Percentiles rank a stretch among this genome's conserved stretches.
phyloP scores from a whole-genome alignment of 768 basidiomycete species.

The Coprinopsis sp. region DNA sequence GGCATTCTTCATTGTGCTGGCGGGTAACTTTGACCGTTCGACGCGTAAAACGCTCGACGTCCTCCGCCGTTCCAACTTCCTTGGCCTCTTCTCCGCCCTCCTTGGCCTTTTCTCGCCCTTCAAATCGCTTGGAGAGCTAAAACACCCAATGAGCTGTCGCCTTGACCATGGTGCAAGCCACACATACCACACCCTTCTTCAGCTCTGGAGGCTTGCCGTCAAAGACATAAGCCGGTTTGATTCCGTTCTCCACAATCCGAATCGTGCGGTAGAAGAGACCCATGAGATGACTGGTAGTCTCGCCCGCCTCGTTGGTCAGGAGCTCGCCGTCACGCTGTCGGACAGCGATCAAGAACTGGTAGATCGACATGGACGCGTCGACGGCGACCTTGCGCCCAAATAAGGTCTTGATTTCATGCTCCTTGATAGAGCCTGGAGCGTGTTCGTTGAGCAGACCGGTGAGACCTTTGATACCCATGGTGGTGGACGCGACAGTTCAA shows the following conservation, averaged over 20 bases:
- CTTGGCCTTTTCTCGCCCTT: conserved; percentile 85
- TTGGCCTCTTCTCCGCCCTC: conserved; percentile 96
- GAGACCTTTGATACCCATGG: conserved; percentile 94
- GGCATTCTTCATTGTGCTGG: conserved; percentile 96
- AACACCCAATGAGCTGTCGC: conserved; percentile 9
- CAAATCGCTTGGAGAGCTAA: conserved; percentile 96
- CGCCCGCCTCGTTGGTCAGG: conserved; percentile 95
- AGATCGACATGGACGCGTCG: conserved; percentile 96
- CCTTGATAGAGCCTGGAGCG: conserved; percentile 83
- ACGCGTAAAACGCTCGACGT: conserved; percentile 84
- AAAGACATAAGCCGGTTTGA: conserved; percentile 97
- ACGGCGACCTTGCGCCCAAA: conserved; percentile 98
- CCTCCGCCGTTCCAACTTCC: conserved; percentile 90
- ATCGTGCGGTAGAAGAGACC: conserved; percentile 98
- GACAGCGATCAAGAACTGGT: conserved; percentile 97
- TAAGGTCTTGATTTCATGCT: conserved; percentile 94
- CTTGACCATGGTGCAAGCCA: neutral
- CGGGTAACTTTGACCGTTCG: conserved; percentile 92
- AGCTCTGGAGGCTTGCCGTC: conserved; percentile 98
- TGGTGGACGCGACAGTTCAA: conserved; percentile 4
- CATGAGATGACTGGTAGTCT: conserved; percentile 98
- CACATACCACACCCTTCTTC: conserved; percentile 92
- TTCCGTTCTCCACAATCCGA: conserved; percentile 96
- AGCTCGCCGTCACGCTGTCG: conserved; percentile 94
- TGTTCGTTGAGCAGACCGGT: conserved; percentile 86